Percentiles rank a stretch among this genome's conserved stretches.
Conservation (phyloP, 257 asterid genomes). For the Solanum dulcamara region DNA sequence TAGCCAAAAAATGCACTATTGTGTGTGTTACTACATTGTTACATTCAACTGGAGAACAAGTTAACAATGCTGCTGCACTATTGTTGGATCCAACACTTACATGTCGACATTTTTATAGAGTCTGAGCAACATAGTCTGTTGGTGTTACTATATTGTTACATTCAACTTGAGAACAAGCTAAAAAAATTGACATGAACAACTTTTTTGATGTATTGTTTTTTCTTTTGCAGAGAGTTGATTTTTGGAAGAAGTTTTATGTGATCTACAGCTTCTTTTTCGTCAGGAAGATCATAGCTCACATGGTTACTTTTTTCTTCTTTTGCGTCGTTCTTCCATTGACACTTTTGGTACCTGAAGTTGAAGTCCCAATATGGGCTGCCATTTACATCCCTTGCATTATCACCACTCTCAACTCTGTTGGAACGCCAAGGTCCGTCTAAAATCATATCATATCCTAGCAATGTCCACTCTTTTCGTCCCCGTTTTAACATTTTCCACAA, state of each 20-base stretch:
- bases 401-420: conserved; percentile 74
- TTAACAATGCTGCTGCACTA: not conserved
- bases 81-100: not conserved
- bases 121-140: not conserved
- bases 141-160: not conserved
- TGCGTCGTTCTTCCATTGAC: conserved; percentile 42
- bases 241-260: conserved; percentile 84
- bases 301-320: conserved; percentile 65
- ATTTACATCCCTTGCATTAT: conserved; percentile 87
- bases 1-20: not conserved
- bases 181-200: not conserved
- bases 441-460: not conserved
- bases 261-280: conserved; percentile 99
- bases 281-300: conserved; percentile 83
- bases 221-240: conserved; percentile 51
- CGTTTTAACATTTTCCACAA: too few species aligned
- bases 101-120: not conserved
- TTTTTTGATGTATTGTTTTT: not conserved
- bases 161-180: not conserved
- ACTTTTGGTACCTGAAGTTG: conserved; percentile 41
- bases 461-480: not conserved
- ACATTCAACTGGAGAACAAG: not conserved
- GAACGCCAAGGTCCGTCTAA: conserved; percentile 70
- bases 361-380: conserved; percentile 68
- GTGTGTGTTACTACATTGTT: not conserved